These are phyloP conservation scores for Umbelopsis sp. DNA, from an alignment of 192 early-diverging fungal genomes.

Conservation along the genomic window DNA sequence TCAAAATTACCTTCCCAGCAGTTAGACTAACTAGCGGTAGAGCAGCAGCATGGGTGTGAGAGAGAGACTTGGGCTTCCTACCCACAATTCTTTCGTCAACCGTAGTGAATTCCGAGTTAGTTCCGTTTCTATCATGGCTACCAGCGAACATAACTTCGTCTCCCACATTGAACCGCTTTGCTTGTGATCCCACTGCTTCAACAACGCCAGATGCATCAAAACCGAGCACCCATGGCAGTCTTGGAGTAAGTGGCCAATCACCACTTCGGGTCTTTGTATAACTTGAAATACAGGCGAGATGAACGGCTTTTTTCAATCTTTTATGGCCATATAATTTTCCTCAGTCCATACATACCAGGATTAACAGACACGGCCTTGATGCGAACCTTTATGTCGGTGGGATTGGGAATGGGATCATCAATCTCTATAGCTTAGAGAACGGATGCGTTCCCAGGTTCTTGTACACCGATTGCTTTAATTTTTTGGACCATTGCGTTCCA, in stretches of 20 bases:
- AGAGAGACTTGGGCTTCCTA: conserved; percentile 6
- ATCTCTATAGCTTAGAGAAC: conserved; percentile 23
- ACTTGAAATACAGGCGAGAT: background rate
- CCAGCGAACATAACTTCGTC: conserved; percentile 1
- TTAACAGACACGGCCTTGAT: conserved; percentile 3
- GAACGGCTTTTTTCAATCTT: background rate
- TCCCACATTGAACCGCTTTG: background rate
- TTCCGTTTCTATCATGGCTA: background rate
- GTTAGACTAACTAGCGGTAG: conserved; percentile 1
- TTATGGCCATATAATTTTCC: too few species aligned
- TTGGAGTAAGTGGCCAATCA: background rate
- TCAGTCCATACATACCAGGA: background rate
- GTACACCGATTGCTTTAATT: conserved; percentile 5
- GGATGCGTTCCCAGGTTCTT: background rate
- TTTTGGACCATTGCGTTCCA: conserved; percentile 9
- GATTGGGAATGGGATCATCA: background rate
- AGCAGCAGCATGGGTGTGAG: background rate
- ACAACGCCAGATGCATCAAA: conserved; percentile 6
- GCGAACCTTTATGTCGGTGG: background rate
- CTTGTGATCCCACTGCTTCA: background rate
- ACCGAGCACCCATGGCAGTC: background rate
- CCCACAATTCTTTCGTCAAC: conserved; percentile 16
- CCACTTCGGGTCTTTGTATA: background rate
- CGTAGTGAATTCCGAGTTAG: background rate
- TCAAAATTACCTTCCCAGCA: conserved; percentile 24